These are phyloP conservation scores for Stemphylium lycopersici DNA, from an alignment of 2,329 filamentous ascomycete genomes.

Conservation along the genomic window DNA sequence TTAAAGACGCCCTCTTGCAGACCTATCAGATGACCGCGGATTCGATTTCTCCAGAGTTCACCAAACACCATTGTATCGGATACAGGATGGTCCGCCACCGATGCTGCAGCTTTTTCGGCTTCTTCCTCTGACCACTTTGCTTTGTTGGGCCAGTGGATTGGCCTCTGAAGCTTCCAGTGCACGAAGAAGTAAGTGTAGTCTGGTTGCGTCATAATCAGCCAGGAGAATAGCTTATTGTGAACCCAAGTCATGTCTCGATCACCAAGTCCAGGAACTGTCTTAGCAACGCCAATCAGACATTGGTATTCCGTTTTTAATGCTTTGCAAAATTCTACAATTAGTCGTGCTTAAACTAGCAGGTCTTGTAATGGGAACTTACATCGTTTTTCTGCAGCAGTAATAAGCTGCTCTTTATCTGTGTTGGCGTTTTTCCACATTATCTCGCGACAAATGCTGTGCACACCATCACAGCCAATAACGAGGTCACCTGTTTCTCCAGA, in stretches of 20 bases:
- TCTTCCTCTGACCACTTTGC: background rate
- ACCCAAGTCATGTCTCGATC: background rate
- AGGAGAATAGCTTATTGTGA: background rate
- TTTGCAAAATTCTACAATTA: too few species aligned
- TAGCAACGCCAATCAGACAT: background rate
- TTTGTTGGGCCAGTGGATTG: background rate
- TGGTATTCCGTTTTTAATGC: background rate
- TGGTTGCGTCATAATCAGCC: background rate
- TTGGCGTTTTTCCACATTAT: background rate
- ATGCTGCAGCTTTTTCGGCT: background rate
- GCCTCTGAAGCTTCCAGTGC: background rate
- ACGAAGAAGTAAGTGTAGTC: background rate
- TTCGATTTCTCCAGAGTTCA: background rate
- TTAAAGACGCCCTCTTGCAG: constrained; percentile 12
- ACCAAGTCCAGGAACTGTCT: background rate
- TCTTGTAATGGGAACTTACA: too few species aligned
- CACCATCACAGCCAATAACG: background rate
- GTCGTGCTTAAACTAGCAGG: too few species aligned
- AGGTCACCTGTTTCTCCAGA: background rate
- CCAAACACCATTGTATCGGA: background rate
- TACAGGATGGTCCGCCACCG: background rate
- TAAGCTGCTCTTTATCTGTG: background rate
- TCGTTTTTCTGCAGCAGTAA: background rate
- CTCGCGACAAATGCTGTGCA: background rate
- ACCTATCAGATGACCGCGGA: background rate